Conservation (phyloP, 305 asterid genomes). For the Euphrasia arctica region DNA sequence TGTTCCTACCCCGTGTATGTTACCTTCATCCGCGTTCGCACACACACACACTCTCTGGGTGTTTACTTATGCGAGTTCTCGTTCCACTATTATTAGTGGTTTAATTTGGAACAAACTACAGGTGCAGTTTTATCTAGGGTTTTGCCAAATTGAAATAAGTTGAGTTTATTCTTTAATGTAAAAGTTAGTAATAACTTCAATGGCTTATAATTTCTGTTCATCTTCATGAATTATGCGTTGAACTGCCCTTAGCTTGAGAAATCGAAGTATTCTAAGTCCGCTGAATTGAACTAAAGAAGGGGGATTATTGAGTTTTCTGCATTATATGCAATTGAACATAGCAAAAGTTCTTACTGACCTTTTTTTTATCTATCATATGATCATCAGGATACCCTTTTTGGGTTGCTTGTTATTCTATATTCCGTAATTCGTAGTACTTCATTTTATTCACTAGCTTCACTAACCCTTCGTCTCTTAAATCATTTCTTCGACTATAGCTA, state of each 20-base stretch:
- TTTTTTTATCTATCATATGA: background rate
- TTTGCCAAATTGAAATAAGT: conserved; percentile 9
- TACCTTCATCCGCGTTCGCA: background rate
- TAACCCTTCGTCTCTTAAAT: background rate
- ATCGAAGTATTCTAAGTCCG: background rate
- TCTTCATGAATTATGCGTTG: conserved; percentile 9
- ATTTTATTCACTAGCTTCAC: too few relatives aligned
- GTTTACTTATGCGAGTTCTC: background rate
- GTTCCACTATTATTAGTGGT: background rate
- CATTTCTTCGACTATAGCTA: background rate
- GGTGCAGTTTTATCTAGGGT: conserved; percentile 16
- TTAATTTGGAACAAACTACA: background rate
- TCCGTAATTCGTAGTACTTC: background rate
- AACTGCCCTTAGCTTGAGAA: conserved; percentile 1
- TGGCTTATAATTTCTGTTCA: background rate
- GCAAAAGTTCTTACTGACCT: background rate
- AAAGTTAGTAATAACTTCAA: background rate
- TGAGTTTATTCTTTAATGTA: background rate
- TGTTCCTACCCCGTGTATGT: conserved; percentile 77
- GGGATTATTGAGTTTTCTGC: background rate
- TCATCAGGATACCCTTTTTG: conserved; percentile 8
- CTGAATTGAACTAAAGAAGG: background rate
- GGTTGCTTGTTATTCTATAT: background rate
- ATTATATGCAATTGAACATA: too few relatives aligned
- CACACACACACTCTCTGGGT: conserved; percentile 3